phyloP scores from a whole-genome alignment of 2,329 filamentous ascomycete genomes.

The Hypoxylon sp. region DNA sequence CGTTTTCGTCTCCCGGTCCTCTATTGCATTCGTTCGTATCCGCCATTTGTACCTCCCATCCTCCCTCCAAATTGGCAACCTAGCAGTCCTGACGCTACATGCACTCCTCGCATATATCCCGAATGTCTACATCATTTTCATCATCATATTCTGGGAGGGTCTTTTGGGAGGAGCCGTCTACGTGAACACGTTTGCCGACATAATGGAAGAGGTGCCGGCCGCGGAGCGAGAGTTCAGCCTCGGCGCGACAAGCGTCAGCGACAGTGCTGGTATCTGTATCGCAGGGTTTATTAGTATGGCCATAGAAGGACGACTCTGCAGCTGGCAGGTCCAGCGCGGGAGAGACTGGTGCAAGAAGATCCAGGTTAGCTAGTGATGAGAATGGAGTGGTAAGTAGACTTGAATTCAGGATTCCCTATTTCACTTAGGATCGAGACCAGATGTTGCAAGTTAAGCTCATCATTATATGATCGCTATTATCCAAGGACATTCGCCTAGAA shows the following conservation, averaged over 20 bases:
- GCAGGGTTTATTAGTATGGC: slow-evolving; percentile 86
- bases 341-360: slow-evolving; percentile 77
- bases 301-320: slow-evolving; percentile 84
- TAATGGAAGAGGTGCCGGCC: slow-evolving; percentile 81
- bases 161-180: slow-evolving; percentile 92
- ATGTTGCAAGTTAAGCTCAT: neutral
- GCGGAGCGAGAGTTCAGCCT: slow-evolving; percentile 92
- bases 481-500: neutral
- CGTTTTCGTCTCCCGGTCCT: slow-evolving; percentile 93
- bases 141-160: slow-evolving; percentile 93
- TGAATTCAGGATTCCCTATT: neutral
- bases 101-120: slow-evolving; percentile 85
- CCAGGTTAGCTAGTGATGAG: slow-evolving; percentile 51
- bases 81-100: slow-evolving; percentile 78
- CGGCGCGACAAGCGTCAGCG: slow-evolving; percentile 89
- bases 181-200: slow-evolving; percentile 95
- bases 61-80: slow-evolving; percentile 82
- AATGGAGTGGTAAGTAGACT: neutral
- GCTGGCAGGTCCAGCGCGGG: slow-evolving; percentile 85
- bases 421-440: neutral
- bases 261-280: slow-evolving; percentile 89
- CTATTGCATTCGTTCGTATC: slow-evolving; percentile 86
- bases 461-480: neutral
- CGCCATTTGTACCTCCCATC: slow-evolving; percentile 85
- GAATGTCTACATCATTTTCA: slow-evolving; percentile 85